Base-by-base conservation (phyloP, 495 filamentous ascomycete species). In the Mycothermus thermophilus region DNA sequence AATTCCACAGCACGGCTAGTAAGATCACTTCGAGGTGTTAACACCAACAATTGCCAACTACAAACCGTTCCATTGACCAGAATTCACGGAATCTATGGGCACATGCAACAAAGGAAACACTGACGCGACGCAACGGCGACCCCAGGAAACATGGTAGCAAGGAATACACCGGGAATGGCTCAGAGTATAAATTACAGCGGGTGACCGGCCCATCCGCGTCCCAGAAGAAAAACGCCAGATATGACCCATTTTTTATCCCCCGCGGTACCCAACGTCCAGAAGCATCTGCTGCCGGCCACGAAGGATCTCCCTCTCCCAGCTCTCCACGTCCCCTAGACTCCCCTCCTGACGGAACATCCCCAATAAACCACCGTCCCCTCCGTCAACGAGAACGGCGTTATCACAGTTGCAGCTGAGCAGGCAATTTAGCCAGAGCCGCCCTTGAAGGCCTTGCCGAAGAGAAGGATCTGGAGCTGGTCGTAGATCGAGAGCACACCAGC, bases 401-500 rank as follows among this genome's bases (percentile, higher is more conserved):
- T n/a, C n/a, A n/a, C n/a, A n/a, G n/a, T n/a, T 52, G 54, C 52
- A 58, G 31, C 46, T 50, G 36, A 39, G 51, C 31, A 38, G 44
- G 44, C 30, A 37, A 48, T 72, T 80, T 83, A 83, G 63, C 78
- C 76, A 54, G 75, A 80, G 58, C 77, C 78, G 63, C 77, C 76
- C 75, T 93, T 95, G 90, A 86, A 97, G 71, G 83, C 80, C 83
- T 97, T 94, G 61, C 90, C 90, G 83, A 97, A 95, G 66, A 97
- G 71, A 61, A 97, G 64, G 57, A 97, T 74, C 79, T 97, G 90
- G 62, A 79, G 83, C 74, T 96, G 90, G 64, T 97, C 90, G 67
- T 97, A 97, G 83, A 97, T 93, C 58, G 90, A 97, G 58, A 97
- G 76, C 64, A 97, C 90, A 96, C 90, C 90, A 69, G 90, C 90